A percentile compares a stretch with the other conserved stretches of the same genome.
Conservation (phyloP, 345 rosid genomes). For the Mercurialis annua region DNA sequence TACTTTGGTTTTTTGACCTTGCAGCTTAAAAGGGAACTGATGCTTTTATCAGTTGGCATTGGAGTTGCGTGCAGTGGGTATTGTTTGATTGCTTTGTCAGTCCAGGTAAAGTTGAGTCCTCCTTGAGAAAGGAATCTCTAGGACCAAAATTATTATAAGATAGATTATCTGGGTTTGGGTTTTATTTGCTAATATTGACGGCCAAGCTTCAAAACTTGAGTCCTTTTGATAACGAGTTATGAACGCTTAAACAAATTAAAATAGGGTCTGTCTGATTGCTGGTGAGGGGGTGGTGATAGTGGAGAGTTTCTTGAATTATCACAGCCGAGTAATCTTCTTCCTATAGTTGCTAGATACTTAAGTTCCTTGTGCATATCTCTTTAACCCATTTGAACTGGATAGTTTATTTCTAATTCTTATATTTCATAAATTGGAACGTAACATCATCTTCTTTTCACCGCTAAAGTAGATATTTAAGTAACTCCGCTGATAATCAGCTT, state of each 20-base stretch:
- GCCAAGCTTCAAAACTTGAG: not conserved
- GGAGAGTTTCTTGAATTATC: conserved; percentile 2
- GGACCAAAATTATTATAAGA: not conserved
- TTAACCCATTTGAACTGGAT: not conserved
- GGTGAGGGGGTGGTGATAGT: not conserved
- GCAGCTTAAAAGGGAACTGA: conserved; percentile 79
- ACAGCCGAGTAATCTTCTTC: not conserved
- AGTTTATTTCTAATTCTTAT: not conserved
- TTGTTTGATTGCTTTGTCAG: conserved; percentile 63
- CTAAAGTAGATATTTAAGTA: not conserved
- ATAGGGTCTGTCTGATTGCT: conserved; percentile 2
- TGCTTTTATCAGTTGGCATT: conserved; percentile 67
- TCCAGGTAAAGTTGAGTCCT: conserved; percentile 52
- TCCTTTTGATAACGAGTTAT: not conserved
- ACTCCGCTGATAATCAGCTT: conserved; percentile 1
- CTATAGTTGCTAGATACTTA: not conserved
- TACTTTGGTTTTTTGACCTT: conserved; percentile 21
- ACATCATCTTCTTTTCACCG: not conserved
- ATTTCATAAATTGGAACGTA: not conserved
- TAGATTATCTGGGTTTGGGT: not conserved
- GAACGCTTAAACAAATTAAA: not conserved
- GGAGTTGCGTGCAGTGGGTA: conserved; percentile 81
- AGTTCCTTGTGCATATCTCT: not conserved
- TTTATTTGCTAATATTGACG: not conserved
- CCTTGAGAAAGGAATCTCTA: conserved; percentile 2